Percentiles rank a stretch among this genome's conserved stretches.
Evolutionary conservation across 2,329 filamentous ascomycete species (phyloP).

Genomic region (Spiromastix sp.): DNA sequence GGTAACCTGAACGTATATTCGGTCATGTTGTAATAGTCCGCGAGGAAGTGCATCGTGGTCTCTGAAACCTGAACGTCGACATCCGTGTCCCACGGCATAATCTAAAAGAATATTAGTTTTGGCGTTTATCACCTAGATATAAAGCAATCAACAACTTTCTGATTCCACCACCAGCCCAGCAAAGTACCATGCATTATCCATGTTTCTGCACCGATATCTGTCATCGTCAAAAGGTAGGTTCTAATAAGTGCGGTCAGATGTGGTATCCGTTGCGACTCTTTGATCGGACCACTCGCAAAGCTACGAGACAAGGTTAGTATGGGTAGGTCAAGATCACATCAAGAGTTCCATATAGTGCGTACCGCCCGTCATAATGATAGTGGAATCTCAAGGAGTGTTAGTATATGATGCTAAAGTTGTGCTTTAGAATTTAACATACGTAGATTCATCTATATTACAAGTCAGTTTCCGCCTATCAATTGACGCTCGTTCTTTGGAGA

Average conservation of each 20-base stretch:
- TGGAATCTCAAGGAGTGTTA: conserved; percentile 15
- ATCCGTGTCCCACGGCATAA: conserved; percentile 54
- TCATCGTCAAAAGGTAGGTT: conserved; percentile 48
- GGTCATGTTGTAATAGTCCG: conserved; percentile 52
- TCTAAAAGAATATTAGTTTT: conserved; percentile 16
- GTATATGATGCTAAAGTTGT: neutral
- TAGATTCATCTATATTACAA: conserved; percentile 8
- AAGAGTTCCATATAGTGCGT: conserved; percentile 1
- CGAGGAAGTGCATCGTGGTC: conserved; percentile 44
- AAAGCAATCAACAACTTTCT: conserved; percentile 24
- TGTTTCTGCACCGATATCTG: conserved; percentile 45
- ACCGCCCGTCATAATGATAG: conserved; percentile 31
- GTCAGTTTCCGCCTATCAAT: neutral
- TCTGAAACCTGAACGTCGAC: conserved; percentile 51
- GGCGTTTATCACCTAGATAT: neutral
- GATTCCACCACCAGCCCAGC: conserved; percentile 55
- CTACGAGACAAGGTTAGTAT: conserved; percentile 14
- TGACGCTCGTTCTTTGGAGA: no score
- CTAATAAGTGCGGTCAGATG: conserved; percentile 43
- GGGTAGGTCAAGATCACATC: neutral
- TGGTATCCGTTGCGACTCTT: conserved; percentile 36
- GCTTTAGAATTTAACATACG: no score
- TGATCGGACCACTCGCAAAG: conserved; percentile 39
- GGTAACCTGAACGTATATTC: conserved; percentile 40
- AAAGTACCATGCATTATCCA: conserved; percentile 56